Evolutionary conservation across 2,329 filamentous ascomycete species (phyloP), one percentile per base, ranked within the genome.

Genomic region (Ophiostoma piceae): DNA sequence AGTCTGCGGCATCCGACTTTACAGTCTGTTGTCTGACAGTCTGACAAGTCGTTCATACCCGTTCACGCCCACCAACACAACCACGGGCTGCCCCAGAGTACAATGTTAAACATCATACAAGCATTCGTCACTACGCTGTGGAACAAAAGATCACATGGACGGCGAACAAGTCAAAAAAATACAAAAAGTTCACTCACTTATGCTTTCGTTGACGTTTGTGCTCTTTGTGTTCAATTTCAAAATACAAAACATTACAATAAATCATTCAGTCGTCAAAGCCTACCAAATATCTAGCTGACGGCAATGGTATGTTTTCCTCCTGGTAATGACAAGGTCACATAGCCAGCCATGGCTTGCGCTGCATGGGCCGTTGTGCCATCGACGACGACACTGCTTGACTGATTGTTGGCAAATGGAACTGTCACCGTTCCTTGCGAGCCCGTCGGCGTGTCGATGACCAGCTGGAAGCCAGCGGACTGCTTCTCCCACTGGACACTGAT

Each of bases 401-500:
- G 54, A 5, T 39, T 69, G 1, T 60, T 71, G 22, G 66, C 60
- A 3, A 75, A 71, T 7, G 75, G 74, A 6, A 79, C 57, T 0
- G 72, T 72, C 9, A 79, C 72, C 5, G 71, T 74, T 5, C 79
- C 79, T 7, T 68, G 73, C 2, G 76, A 78, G 0, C 75, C 75
- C 8, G 60, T 66, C 3, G 81, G 80, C 16, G 78, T 73, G 19
- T 71, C 73, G 1, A 80, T 75, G 26, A 68, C 73, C n/a, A 82
- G 62, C 0, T 68, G 71, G 41, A 81, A 14, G 2, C 68, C 68
- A 5, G 26, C 22, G 0, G 35, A 14, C 11, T 41, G 74, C 47
- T 67, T 71, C 67, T 75, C 74, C 82, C 82, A 84, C 7, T 75
- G 72, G 0, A 83, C 80, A 7, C 47, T 71, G 3, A 84, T 77